Evolutionary conservation across 305 asterid species (phyloP).

Genomic region (Fraxinus angustifolia): DNA sequence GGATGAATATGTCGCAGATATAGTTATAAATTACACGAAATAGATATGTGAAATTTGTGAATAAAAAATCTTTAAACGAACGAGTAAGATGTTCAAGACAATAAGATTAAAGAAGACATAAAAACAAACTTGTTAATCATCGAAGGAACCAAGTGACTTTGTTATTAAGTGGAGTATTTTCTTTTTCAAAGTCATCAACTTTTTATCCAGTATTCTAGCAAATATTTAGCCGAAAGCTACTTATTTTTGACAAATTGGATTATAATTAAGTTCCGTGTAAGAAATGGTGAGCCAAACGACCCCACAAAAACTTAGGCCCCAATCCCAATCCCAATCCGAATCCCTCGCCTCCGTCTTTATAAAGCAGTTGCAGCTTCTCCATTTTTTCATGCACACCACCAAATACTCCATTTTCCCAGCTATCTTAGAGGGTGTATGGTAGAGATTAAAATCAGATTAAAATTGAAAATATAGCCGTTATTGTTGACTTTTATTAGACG

Average conservation of each 20-base stretch:
- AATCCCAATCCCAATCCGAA: background rate
- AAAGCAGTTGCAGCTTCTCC: constrained; percentile 43
- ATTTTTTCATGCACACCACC: constrained; percentile 40
- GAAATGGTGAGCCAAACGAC: constrained; percentile 9
- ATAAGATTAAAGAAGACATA: background rate
- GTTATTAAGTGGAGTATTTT: constrained; percentile 25
- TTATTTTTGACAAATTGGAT: constrained; percentile 9
- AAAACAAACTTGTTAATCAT: background rate
- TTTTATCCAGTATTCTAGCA: constrained; percentile 3
- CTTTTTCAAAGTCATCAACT: constrained; percentile 20
- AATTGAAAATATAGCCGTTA: too few species aligned
- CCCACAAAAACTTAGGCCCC: background rate
- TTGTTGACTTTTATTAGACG: too few species aligned
- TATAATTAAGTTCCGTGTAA: background rate
- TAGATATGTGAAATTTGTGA: background rate
- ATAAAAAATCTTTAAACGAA: background rate
- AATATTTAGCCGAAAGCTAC: background rate
- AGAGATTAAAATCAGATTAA: too few species aligned
- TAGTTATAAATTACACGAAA: background rate
- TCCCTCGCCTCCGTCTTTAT: background rate
- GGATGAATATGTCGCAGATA: background rate
- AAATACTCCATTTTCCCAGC: constrained; percentile 7
- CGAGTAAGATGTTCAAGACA: background rate
- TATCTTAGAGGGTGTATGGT: too few species aligned
- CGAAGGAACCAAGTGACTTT: constrained; percentile 19